Base-by-base conservation (phyloP, 2,329 filamentous ascomycete species). In the Byssothecium circinans region DNA sequence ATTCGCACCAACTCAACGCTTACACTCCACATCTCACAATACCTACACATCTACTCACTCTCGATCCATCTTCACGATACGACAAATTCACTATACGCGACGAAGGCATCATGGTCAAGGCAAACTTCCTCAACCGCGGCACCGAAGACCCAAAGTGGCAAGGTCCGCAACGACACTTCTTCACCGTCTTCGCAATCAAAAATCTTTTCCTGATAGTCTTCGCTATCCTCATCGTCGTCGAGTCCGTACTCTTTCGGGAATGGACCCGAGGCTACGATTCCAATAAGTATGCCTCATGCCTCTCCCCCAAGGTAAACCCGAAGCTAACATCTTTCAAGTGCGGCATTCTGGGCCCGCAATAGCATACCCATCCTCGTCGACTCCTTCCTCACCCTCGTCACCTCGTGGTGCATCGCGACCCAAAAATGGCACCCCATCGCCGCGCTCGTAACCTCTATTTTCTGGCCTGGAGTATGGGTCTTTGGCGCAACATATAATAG, bases 161-260 rank as follows among this genome's bases (percentile, higher is more conserved):
- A 38, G 51, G 50, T 30, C 2, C 30, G 15, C 52, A 43, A 22
- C 47, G 32, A 41, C 43, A 44, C 25, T 54, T 56, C 38, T 49
- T 50, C 43, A 41, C 22, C 15, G 8, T 49, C 20, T 58, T 54
- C 29, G 33, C 45, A 27, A 6, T 49, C 10, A 56, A 49, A 41
- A 49, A 41, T 18, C 8, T 50, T 3, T 12, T 54, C 22, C 33
- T 58, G 8, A 14, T 52, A 32, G 30, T 45, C 20, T 54, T 53
- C 22, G 47, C 48, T 5, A 38, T 56, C 14, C 35, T 58, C 39
- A 37, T 58, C 45, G 50, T 56, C 34, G 40, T 45, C 19, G 52
- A 58, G 35, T 38, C 35, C 42, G 2, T 20, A 2, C 43, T 55
- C 3, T 45, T 52, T 15, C 43, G 42, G 12, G 17, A 3, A 15